Conservation (phyloP, 2,329 filamentous ascomycete species). For the Fusarium equiseti region DNA sequence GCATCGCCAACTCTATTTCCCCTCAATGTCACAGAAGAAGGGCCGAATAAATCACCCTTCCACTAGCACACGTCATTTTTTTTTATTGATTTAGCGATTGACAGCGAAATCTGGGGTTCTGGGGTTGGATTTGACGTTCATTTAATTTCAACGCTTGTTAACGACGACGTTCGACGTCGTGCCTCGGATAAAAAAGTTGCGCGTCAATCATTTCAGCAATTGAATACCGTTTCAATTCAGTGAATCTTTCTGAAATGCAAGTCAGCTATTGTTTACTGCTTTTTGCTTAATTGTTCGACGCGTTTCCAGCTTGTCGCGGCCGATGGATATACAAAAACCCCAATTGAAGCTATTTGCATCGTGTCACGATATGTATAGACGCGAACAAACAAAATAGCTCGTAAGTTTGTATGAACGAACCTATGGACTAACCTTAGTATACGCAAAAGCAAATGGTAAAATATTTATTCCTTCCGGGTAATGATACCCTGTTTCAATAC, state of each 20-base stretch:
- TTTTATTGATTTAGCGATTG: neutral
- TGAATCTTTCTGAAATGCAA: fast-evolving
- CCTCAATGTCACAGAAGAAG: constrained; percentile 18
- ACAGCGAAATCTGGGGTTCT: constrained; percentile 8
- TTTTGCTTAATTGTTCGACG: neutral
- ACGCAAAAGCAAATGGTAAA: too few species aligned
- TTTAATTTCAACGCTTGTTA: neutral
- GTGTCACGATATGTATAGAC: too few species aligned
- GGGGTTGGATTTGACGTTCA: neutral
- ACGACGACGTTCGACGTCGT: neutral
- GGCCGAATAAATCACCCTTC: constrained; percentile 13
- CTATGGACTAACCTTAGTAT: too few species aligned
- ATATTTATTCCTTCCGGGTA: too few species aligned
- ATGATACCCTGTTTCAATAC: too few species aligned
- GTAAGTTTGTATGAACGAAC: too few species aligned
- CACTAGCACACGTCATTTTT: constrained; percentile 2
- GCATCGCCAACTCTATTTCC: constrained; percentile 24
- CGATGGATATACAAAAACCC: fast-evolving
- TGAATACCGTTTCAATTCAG: too few species aligned
- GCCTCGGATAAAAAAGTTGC: too few species aligned
- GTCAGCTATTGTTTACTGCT: too few species aligned
- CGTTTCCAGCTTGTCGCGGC: neutral
- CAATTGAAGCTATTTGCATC: too few species aligned
- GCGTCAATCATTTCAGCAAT: too few species aligned
- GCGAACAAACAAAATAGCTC: too few species aligned